These are phyloP conservation scores for Cladochytrium replicatum DNA, from an alignment of 192 early-diverging fungal genomes.

Conservation along the genomic window DNA sequence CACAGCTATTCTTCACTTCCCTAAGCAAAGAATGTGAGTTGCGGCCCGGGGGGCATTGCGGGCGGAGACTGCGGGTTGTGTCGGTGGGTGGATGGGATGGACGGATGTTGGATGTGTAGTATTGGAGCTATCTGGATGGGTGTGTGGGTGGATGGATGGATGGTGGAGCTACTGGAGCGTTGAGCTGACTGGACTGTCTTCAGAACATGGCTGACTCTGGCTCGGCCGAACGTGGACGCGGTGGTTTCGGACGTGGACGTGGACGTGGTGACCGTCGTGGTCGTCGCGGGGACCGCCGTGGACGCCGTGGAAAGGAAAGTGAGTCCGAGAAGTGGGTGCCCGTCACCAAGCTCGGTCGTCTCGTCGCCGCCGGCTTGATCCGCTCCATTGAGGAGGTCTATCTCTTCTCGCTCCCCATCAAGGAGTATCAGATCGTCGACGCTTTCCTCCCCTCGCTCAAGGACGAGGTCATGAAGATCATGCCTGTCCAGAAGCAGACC, in stretches of 20 bases:
- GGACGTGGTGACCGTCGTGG: slow-evolving; percentile 72
- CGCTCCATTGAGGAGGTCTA: slow-evolving; percentile 96
- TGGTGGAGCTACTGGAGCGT: no score
- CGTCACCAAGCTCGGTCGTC: slow-evolving; percentile 98
- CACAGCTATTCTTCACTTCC: no score
- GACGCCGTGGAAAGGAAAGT: slow-evolving; percentile 77
- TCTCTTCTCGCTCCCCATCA: slow-evolving; percentile 96
- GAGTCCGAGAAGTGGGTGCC: slow-evolving; percentile 78
- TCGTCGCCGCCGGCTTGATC: slow-evolving; percentile 96
- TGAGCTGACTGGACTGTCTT: no score
- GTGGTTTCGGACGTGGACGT: slow-evolving; percentile 72
- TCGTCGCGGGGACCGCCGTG: slow-evolving; percentile 58
- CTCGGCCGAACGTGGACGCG: slow-evolving; percentile 42
- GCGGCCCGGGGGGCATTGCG: no score
- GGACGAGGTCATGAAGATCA: slow-evolving; percentile 99
- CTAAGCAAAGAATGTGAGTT: no score
- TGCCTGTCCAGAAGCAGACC: slow-evolving; percentile 99
- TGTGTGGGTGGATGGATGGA: no score
- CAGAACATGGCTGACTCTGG: background rate
- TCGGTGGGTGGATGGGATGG: no score
- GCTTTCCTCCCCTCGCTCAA: slow-evolving; percentile 89
- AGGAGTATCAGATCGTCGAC: slow-evolving; percentile 99
- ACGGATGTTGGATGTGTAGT: no score
- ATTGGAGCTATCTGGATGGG: no score
- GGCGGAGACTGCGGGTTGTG: no score